Evolutionary conservation across 2,329 filamentous ascomycete species (phyloP).

Genomic region (Fusarium sp.): DNA sequence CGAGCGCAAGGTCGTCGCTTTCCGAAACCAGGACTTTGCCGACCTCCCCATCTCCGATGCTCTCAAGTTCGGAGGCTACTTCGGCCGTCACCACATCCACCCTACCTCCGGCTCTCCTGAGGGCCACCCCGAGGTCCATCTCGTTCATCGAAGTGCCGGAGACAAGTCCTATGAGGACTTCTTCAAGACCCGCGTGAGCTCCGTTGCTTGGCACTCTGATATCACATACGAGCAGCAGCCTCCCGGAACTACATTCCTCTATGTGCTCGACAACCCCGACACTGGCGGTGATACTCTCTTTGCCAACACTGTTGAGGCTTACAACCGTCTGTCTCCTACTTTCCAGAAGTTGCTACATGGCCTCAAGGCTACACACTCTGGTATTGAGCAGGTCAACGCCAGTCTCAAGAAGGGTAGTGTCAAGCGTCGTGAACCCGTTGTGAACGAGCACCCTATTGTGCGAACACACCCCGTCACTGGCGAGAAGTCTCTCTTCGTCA

Average conservation of each 20-base stretch:
- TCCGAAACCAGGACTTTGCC: slow-evolving; percentile 82
- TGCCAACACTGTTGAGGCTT: slow-evolving; percentile 83
- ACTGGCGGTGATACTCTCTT: slow-evolving; percentile 91
- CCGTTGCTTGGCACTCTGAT: slow-evolving; percentile 91
- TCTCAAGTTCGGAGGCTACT: slow-evolving; percentile 80
- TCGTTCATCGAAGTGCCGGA: slow-evolving; percentile 79
- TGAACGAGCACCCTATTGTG: slow-evolving; percentile 82
- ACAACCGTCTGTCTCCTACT: slow-evolving; percentile 82
- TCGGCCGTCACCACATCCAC: slow-evolving; percentile 86
- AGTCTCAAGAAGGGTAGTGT: slow-evolving; percentile 78
- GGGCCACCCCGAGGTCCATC: slow-evolving; percentile 81
- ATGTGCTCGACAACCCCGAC: slow-evolving; percentile 85
- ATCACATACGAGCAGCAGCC: slow-evolving; percentile 91
- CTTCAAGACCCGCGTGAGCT: slow-evolving; percentile 79
- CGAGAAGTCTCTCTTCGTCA: slow-evolving; percentile 87
- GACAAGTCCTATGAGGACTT: slow-evolving; percentile 69
- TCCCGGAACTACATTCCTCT: slow-evolving; percentile 90
- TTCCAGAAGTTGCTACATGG: slow-evolving; percentile 88
- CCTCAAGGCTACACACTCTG: slow-evolving; percentile 85
- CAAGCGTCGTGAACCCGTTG: slow-evolving; percentile 81
- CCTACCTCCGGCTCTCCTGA: slow-evolving; percentile 82
- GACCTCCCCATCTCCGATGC: slow-evolving; percentile 79
- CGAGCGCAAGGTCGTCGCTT: slow-evolving; percentile 83
- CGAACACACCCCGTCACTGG: slow-evolving; percentile 86
- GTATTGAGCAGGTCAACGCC: slow-evolving; percentile 82